Conservation (phyloP, 306 rosid species). For the Pyrus betulifolia region DNA sequence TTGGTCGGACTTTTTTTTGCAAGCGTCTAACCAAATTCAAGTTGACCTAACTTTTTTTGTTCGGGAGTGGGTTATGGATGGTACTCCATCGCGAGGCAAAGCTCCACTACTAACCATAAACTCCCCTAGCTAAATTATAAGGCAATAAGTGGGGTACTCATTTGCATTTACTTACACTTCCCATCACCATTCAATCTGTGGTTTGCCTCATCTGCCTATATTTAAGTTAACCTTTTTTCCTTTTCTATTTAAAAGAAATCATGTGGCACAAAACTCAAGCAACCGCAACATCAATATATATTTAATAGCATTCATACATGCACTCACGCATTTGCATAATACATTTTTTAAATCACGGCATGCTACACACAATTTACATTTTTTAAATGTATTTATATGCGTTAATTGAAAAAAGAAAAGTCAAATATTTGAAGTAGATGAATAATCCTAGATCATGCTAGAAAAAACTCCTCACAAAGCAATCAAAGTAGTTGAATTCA, state of each 20-base stretch:
- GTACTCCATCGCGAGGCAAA: not conserved
- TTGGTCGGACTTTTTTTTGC: not conserved
- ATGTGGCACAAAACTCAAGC: not conserved
- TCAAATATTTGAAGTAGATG: too few species aligned
- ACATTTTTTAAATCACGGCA: too few species aligned
- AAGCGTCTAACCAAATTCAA: not conserved
- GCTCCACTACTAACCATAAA: not conserved
- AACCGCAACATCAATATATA: too few species aligned
- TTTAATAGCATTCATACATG: too few species aligned
- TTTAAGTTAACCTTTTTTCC: not conserved
- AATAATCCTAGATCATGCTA: too few species aligned
- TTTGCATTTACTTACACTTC: not conserved
- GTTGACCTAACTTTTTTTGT: not conserved
- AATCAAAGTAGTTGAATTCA: too few species aligned
- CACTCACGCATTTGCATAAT: too few species aligned
- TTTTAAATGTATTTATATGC: too few species aligned
- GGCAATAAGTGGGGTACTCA: not conserved
- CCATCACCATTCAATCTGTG: not conserved
- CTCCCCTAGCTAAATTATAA: not conserved
- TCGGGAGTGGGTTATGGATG: not conserved
- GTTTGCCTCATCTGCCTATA: not conserved
- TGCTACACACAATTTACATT: rapidly evolving
- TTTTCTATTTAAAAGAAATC: not conserved
- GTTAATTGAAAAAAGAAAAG: too few species aligned
- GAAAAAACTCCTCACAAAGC: too few species aligned